Evolutionary conservation across 1,284 basidiomycete genomes (phyloP).

Genomic region (Cutaneotrichosporon dermatis): DNA sequence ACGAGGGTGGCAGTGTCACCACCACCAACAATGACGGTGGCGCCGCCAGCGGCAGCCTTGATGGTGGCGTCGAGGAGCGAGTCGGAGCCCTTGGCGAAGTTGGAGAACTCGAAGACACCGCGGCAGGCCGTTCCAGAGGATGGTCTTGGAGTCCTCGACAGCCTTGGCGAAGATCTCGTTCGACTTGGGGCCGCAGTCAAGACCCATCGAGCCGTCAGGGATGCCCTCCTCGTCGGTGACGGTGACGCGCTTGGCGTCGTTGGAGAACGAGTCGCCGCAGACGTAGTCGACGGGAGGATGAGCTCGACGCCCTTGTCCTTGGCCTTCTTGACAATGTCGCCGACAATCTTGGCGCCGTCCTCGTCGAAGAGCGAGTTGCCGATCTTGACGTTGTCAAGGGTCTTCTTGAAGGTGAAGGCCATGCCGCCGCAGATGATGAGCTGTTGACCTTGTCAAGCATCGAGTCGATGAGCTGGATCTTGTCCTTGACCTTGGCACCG

Average conservation of each 20-base stretch:
- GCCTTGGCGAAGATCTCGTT: conserved; percentile 73
- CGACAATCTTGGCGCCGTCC: conserved; percentile 84
- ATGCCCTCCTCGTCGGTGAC: conserved; percentile 84
- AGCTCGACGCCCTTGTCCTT: conserved; percentile 90
- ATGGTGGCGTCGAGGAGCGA: conserved; percentile 80
- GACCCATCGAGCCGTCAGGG: conserved; percentile 89
- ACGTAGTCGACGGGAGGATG: conserved; percentile 91
- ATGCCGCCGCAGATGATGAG: conserved; percentile 97
- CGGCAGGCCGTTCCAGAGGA: conserved; percentile 97
- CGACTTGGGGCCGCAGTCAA: conserved; percentile 81
- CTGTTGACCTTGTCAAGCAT: conserved; percentile 97
- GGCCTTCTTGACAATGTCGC: conserved; percentile 81
- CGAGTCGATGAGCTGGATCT: conserved; percentile 98
- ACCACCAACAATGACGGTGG: conserved; percentile 90
- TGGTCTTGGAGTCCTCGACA: conserved; percentile 87
- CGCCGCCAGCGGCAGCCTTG: conserved; percentile 78
- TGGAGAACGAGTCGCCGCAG: conserved; percentile 91
- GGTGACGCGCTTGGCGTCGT: conserved; percentile 74
- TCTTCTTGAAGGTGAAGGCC: conserved; percentile 99
- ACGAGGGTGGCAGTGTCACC: conserved; percentile 91
- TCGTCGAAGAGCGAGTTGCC: conserved; percentile 92
- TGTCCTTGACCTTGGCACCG: conserved; percentile 98
- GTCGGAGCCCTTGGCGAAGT: conserved; percentile 81
- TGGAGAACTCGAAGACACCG: conserved; percentile 95
- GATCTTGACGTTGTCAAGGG: conserved; percentile 78